phyloP scores from a whole-genome alignment of 768 basidiomycete species.

The Russula sp. region DNA sequence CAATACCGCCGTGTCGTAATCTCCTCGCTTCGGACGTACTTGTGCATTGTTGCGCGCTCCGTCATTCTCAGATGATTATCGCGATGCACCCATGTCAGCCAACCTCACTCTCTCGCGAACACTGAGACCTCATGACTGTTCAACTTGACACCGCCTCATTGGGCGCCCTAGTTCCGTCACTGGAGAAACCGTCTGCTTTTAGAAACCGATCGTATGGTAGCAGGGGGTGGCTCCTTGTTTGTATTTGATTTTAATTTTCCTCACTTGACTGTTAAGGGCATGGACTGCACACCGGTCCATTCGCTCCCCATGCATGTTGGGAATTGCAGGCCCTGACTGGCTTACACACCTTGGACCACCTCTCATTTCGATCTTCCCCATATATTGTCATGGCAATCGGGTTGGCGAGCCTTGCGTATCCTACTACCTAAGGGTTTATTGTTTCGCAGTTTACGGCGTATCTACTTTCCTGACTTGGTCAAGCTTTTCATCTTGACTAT shows the following conservation, averaged over 20 bases:
- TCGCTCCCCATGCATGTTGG: neutral
- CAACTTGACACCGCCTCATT: slow-evolving; percentile 2
- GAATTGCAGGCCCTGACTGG: neutral
- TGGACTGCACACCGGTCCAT: neutral
- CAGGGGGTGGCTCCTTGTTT: slow-evolving; percentile 2
- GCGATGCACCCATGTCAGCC: slow-evolving; percentile 7
- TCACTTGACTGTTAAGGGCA: slow-evolving; percentile 8
- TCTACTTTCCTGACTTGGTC: slow-evolving; percentile 10
- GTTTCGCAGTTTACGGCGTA: slow-evolving; percentile 2
- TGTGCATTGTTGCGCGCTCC: slow-evolving; percentile 17
- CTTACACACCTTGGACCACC: neutral
- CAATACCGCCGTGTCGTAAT: slow-evolving; percentile 5
- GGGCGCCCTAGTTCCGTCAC: slow-evolving; percentile 4
- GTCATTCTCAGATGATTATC: slow-evolving; percentile 12
- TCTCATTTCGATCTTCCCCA: slow-evolving; percentile 4
- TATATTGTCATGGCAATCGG: slow-evolving; percentile 9
- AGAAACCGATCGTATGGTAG: slow-evolving; percentile 9
- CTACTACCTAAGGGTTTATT: neutral
- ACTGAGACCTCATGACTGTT: slow-evolving; percentile 2
- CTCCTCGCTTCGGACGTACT: slow-evolving; percentile 4
- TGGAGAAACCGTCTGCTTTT: neutral
- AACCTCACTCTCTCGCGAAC: slow-evolving; percentile 1
- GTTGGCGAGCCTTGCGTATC: neutral
- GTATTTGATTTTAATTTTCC: slow-evolving; percentile 11
- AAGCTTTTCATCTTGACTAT: neutral